phyloP scores from a whole-genome alignment of 441 rosid species.

The Gossypium trilobum region DNA sequence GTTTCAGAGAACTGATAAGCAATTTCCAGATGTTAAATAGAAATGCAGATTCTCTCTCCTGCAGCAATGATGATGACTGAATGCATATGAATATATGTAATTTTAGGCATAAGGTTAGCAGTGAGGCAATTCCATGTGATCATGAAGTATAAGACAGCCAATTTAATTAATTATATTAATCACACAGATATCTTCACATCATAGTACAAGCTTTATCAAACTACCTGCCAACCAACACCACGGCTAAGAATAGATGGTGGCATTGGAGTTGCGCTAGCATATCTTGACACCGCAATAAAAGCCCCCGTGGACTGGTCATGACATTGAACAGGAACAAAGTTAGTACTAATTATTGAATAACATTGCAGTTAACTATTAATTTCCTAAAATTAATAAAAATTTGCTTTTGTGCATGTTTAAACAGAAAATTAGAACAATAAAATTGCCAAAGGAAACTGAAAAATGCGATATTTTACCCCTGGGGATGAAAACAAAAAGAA shows the following conservation, averaged over 20 bases:
- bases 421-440: background rate
- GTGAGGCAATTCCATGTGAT: background rate
- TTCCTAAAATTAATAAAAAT: slow-evolving; percentile 9
- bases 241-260: slow-evolving; percentile 94
- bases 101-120: background rate
- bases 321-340: slow-evolving; percentile 20
- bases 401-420: slow-evolving; percentile 5
- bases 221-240: slow-evolving; percentile 98
- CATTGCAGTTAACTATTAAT: slow-evolving; percentile 3
- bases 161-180: background rate
- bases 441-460: background rate
- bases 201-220: slow-evolving; percentile 4
- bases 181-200: background rate
- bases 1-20: background rate
- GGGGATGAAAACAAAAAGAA: background rate
- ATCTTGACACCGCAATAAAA: slow-evolving; percentile 72
- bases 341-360: slow-evolving; percentile 12
- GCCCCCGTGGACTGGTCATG: slow-evolving; percentile 77
- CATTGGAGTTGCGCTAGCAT: slow-evolving; percentile 78
- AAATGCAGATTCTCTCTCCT: background rate
- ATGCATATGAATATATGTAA: background rate
- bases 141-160: background rate
- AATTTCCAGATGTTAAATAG: background rate
- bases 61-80: background rate
- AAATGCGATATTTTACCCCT: background rate